Base-by-base conservation (phyloP, 164 flowering plant genomes). In the Vitis labrusca region DNA sequence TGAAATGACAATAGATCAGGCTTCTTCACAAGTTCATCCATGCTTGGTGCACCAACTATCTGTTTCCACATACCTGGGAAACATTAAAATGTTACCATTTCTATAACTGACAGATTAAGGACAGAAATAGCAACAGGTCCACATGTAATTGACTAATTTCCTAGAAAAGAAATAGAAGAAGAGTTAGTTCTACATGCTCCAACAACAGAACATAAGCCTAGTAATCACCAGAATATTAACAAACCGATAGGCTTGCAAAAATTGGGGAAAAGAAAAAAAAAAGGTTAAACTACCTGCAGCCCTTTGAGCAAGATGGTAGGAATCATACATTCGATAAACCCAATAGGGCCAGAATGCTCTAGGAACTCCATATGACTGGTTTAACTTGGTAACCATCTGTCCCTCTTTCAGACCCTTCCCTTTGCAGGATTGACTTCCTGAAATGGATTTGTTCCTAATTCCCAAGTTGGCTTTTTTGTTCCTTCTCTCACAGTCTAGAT, bases 321-420 rank as follows among this genome's bases (percentile, higher is more conserved):
- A 90, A 77, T 95, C 99, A 78, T 88, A 86, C 99, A 93, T 91
- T 14, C 80, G 82, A 70, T 90, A 95, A 37, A 91, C 98, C 99
- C 99, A 95, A 66, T 67, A 63, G 8, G 98, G 98, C 93, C 88
- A 95, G 74, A 83, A 95, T 62, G 97, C 86, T 77, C 80, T 88
- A 47, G 94, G 74, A 76, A 80, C 82, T 63, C 79, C 74, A 49
- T 64, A 80, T 19, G 73, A 70, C 66, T 66, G 78, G 67, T 66
- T 77, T 16, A 77, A 62, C 16, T 65, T 72, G 12, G 70, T 63
- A 19, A 30, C 69, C 71, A 32, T 72, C 76, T 59, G 71, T 44
- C 29, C 65, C 55, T 68, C 74, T 49, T 74, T 73, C 73, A 72
- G 32, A 30, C 77, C 72, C 44, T 66, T 64, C 58, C 68, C 73